Base-by-base conservation (phyloP, 805 yeast species). In the Lipomyces anomalus region DNA sequence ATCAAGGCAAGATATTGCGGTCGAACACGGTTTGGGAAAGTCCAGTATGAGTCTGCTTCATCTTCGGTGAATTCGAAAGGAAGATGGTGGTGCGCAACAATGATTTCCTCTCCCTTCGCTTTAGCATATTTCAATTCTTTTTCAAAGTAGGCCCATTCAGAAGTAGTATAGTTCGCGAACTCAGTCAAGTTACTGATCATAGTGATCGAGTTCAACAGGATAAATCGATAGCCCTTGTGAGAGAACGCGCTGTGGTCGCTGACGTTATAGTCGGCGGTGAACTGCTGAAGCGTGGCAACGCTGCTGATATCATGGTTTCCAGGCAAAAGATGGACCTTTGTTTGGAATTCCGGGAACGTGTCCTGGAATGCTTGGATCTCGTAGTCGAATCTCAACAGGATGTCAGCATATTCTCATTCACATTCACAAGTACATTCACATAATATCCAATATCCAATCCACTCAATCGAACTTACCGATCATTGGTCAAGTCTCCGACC, bases 1-100 rank as follows among this genome's bases (percentile, higher is more conserved):
- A 36, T 18, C 24, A 36, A 22, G 4, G 22, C 29, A 18, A 36
- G 23, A 29, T 36, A 36, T 11, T 5, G 22, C 4, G 29, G 29
- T 22, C 39, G 28, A 36, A 36, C 30, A 18, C 39, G 18, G 24
- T 36, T 36, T 17, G 39, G 39, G 39, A 36, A 36, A 11, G 39
- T 36, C 39, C 39, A 36, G 29, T 36, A 36, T 9, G 39, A 6
- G 24, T 36, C 39, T 9, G 39, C 23, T 18, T 36, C 39, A 20
- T 36, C 39, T 16, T 36, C 39, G 11, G 39, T 36, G 13, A 36
- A 18, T 22, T 36, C 39, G 22, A 36, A 36, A 20, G 39, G 39
- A 36, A 36, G 39, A 18, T 36, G 39, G 39, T 36, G 39, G 29
- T 36, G 39, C n/a, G 39, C 32, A 17, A 36, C 32, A 22, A 36